phyloP scores from a whole-genome alignment of 164 flowering plant species.

The Aristolochia californica region DNA sequence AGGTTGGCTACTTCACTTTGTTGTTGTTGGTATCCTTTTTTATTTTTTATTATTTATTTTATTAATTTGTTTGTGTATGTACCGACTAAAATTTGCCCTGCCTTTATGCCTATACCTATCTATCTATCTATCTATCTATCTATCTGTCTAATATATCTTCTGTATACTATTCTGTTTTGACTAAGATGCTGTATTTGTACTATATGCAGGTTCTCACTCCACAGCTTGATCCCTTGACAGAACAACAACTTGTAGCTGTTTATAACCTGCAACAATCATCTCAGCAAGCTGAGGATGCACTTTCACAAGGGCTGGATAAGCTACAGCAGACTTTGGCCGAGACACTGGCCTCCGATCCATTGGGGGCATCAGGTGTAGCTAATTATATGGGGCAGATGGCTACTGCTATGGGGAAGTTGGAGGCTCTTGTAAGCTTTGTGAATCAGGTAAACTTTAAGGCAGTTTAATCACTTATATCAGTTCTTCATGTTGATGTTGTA shows the following conservation, averaged over 20 bases:
- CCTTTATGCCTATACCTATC: background rate
- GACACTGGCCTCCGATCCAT: conserved; percentile 40
- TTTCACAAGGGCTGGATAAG: conserved; percentile 87
- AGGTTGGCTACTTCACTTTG: no score
- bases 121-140: background rate
- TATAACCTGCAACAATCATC: conserved; percentile 59
- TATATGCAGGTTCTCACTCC: conserved; percentile 57
- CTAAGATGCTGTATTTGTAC: conserved; percentile 8
- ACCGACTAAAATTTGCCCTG: no score
- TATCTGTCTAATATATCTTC: no score
- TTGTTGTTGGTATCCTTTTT: no score
- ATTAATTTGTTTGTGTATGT: no score
- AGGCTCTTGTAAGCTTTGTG: conserved; percentile 60
- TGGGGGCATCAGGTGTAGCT: conserved; percentile 29
- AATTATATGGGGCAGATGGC: conserved; percentile 47
- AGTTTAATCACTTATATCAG: background rate
- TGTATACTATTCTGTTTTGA: background rate
- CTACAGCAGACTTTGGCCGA: conserved; percentile 60
- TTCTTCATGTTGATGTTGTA: background rate
- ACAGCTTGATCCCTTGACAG: conserved; percentile 60
- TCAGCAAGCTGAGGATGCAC: conserved; percentile 94
- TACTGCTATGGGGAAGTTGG: conserved; percentile 61
- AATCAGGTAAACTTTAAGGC: conserved; percentile 41
- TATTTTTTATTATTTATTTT: no score
- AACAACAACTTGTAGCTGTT: conserved; percentile 44